Percentiles rank a stretch among this genome's conserved stretches.
Conservation (phyloP, 768 basidiomycete species). For the Xerocomellus intermedius region DNA sequence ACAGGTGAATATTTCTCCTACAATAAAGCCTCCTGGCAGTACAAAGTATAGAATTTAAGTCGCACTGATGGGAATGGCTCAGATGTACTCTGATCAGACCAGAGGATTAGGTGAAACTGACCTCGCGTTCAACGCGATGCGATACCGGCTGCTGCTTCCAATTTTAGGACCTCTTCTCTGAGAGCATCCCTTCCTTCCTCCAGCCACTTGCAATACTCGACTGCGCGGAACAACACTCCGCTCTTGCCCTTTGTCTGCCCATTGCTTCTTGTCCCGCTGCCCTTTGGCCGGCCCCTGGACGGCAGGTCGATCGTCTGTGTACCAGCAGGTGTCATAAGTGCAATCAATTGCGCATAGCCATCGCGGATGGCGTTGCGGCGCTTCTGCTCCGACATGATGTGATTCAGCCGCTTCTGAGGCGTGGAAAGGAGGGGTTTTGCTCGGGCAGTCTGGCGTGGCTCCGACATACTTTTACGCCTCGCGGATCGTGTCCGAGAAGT, state of each 20-base stretch:
- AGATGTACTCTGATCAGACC: not conserved
- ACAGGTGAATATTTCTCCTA: not conserved
- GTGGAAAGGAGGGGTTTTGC: conserved; percentile 71
- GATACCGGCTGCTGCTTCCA: conserved; percentile 68
- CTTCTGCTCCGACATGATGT: conserved; percentile 94
- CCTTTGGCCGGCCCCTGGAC: conserved; percentile 77
- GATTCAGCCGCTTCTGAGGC: conserved; percentile 86
- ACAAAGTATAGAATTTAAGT: not conserved
- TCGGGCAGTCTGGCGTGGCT: conserved; percentile 33
- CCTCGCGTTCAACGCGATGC: conserved; percentile 14
- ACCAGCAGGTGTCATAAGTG: conserved; percentile 78
- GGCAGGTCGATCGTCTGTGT: conserved; percentile 70
- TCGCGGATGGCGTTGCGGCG: conserved; percentile 89
- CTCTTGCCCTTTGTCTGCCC: conserved; percentile 84
- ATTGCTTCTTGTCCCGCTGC: conserved; percentile 63
- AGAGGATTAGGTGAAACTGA: conserved; percentile 6
- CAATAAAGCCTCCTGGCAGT: not conserved
- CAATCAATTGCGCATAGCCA: conserved; percentile 83
- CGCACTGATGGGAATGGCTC: not conserved
- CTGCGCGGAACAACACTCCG: conserved; percentile 82
- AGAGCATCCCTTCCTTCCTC: conserved; percentile 78
- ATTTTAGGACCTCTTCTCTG: conserved; percentile 59
- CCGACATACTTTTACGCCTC: conserved; percentile 26
- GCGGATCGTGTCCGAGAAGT: conserved; percentile 11
- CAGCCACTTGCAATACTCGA: conserved; percentile 83